Conservation (phyloP, 169 alveolate genomes). For the Plasmodium gonderi region DNA sequence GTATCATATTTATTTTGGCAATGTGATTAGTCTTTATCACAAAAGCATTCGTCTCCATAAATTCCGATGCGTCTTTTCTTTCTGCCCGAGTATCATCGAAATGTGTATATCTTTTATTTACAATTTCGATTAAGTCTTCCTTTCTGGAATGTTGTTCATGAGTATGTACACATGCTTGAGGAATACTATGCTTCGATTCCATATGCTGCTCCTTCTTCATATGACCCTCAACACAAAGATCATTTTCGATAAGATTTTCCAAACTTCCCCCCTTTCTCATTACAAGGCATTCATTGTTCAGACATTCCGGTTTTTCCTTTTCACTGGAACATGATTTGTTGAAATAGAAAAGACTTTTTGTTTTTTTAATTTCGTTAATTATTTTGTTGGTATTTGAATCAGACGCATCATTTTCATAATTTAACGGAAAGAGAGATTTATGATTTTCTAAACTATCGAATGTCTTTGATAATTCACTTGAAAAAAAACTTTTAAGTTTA, state of each 20-base stretch:
- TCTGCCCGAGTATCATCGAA: neutral
- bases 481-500: slow-evolving; percentile 9
- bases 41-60: neutral
- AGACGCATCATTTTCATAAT: slow-evolving; percentile 9
- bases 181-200: neutral
- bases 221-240: neutral
- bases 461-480: slow-evolving; percentile 56
- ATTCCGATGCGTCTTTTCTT: neutral
- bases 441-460: slow-evolving; percentile 22
- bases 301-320: neutral
- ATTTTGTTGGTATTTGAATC: slow-evolving; percentile 32
- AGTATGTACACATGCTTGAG: neutral
- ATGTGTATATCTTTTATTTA: neutral
- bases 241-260: no score
- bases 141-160: neutral
- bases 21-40: neutral
- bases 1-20: neutral
- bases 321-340: slow-evolving; percentile 30
- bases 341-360: slow-evolving; percentile 52
- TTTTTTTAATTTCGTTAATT: slow-evolving; percentile 47
- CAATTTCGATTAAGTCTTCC: neutral
- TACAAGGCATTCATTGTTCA: neutral
- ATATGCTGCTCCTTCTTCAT: neutral
- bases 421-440: slow-evolving; percentile 24
- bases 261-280: neutral